Conservation (phyloP, 768 basidiomycete species). For the Leccinum barrowsii region DNA sequence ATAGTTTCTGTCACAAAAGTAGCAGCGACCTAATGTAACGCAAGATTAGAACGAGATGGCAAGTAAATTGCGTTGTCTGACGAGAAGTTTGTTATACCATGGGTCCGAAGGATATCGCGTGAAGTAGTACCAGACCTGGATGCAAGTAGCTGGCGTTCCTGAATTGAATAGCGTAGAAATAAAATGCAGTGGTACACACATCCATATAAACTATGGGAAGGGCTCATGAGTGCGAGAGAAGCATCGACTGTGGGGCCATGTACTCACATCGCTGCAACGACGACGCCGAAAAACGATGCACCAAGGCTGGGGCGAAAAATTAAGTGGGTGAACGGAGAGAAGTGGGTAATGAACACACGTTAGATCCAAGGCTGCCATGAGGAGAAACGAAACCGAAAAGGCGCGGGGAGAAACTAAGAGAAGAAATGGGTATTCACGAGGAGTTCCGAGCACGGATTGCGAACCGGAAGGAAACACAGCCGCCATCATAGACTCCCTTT, state of each 20-base stretch:
- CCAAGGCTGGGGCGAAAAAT: conserved; percentile 39
- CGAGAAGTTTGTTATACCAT: conserved; percentile 47
- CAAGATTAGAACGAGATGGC: not conserved
- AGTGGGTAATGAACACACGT: conserved; percentile 28
- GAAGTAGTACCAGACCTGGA: conserved; percentile 57
- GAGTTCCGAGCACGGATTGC: not conserved
- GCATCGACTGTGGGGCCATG: not conserved
- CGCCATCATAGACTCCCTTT: not conserved
- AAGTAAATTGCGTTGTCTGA: conserved; percentile 21
- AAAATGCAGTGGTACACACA: conserved; percentile 30
- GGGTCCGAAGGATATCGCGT: conserved; percentile 44
- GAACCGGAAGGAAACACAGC: not conserved
- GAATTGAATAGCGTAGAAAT: not conserved
- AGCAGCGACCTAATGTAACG: conserved; percentile 39
- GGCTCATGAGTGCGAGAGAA: conserved; percentile 2
- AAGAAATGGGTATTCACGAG: conserved; percentile 1
- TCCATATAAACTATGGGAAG: conserved; percentile 43
- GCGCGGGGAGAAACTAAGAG: not conserved
- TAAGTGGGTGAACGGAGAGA: not conserved
- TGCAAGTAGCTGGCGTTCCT: conserved; percentile 42
- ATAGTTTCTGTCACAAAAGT: conserved; percentile 50
- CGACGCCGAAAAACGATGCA: conserved; percentile 47
- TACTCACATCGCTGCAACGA: conserved; percentile 47
- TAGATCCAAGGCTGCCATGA: conserved; percentile 26
- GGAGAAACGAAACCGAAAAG: not conserved